Evolutionary conservation across 805 yeast genomes (phyloP), one percentile per base, ranked within the genome.

Genomic region (Candida manassasensis): DNA sequence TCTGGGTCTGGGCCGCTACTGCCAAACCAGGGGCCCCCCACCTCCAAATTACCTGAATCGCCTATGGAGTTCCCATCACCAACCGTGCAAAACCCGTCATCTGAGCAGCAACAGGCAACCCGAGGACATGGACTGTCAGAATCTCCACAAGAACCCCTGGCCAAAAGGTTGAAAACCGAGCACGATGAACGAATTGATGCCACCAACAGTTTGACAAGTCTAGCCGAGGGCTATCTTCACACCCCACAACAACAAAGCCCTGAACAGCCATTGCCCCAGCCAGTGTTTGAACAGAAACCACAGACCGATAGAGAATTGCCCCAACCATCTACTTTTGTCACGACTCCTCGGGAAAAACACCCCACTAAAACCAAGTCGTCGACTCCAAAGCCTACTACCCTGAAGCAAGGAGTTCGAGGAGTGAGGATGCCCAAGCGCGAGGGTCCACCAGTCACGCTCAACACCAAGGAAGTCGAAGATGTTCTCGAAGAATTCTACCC

Each of bases 401-500:
- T 21, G 22, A 24, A 24, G 6, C 7, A n/a, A 11, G 12, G 12
- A 14, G 6, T 14, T 11, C 9, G 27, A n/a, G 27, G 13, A 24
- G 22, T 8, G 27, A 7, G 27, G 12, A 24, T 24, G 27, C 14
- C 27, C 6, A 7, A 7, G 13, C 27, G 27, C 19, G 31, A 28
- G 4, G 34, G 34, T 29, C 39, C 28, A 16, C 43, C 38, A 10
- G 13, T 31, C 33, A 36, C 34, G 17, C 40, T 53, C 25, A 36
- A 53, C 35, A 49, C 47, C 11, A 38, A 36, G 9, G 50, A 50
- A 24, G 45, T 59, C 9, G 31, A 32, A 6, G 53, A 52, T 14
- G 17, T 60, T 4, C 43, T 59, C 13, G 31, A 41, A 17, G 53
- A 55, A 27, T 41, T 45, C 18, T 61, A 57, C 40, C 67, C 69